phyloP scores from a whole-genome alignment of 345 rosid genomes.

The Eucalyptus marginata region DNA sequence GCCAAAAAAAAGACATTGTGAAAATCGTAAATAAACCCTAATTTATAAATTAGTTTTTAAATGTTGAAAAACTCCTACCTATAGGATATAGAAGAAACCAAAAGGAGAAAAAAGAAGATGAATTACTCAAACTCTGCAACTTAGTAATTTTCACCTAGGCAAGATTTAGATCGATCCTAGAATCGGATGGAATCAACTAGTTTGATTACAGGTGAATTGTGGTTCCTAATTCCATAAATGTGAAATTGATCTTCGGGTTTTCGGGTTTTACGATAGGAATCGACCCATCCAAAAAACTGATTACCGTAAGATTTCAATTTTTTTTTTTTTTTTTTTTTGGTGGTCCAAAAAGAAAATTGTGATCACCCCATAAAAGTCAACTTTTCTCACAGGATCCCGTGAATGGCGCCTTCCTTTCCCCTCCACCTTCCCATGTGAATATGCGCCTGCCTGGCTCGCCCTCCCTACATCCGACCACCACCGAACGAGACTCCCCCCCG shows the following conservation, averaged over 20 bases:
- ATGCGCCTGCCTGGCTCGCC: not conserved
- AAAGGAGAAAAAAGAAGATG: too few species aligned
- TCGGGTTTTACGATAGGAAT: too few species aligned
- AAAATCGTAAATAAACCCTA: not conserved
- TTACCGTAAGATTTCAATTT: not conserved
- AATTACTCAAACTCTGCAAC: too few species aligned
- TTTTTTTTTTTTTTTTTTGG: not conserved
- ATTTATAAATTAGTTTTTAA: too few species aligned
- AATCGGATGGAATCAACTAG: accelerated
- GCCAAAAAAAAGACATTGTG: not conserved
- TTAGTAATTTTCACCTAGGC: too few species aligned
- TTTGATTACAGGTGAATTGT: accelerated
- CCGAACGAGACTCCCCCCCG: not conserved
- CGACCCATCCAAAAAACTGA: accelerated
- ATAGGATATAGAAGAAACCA: not conserved
- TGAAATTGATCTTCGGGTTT: too few species aligned
- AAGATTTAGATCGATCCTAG: accelerated
- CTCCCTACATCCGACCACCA: not conserved
- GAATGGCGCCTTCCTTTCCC: not conserved
- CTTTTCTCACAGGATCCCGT: not conserved
- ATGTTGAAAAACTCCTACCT: not conserved
- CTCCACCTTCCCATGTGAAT: not conserved
- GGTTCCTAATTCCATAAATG: not conserved
- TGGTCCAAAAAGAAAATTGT: not conserved
- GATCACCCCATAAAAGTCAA: not conserved